Conservation (phyloP, 768 basidiomycete genomes). For the Suillus ampliporus region DNA sequence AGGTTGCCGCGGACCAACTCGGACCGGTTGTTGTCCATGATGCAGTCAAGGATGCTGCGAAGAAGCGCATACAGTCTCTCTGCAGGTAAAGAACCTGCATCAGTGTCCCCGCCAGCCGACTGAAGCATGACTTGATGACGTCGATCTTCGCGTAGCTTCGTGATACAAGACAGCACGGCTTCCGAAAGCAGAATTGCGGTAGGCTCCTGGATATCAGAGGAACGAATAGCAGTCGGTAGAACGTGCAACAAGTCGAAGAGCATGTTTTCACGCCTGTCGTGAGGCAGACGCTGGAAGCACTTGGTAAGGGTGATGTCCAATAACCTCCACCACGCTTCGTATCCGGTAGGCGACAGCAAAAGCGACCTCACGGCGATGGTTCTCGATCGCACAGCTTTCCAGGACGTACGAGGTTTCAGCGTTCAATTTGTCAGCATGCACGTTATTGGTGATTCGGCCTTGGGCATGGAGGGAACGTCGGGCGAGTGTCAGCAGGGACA, state of each 20-base stretch:
- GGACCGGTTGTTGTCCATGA: conserved; percentile 75
- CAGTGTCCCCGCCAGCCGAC: conserved; percentile 64
- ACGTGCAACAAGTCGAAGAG: conserved; percentile 89
- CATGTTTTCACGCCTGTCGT: conserved; percentile 85
- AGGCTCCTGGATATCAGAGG: conserved; percentile 66
- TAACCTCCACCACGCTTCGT: conserved; percentile 84
- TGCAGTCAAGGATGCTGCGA: conserved; percentile 73
- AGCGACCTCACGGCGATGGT: conserved; percentile 82
- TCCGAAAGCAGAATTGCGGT: conserved; percentile 88
- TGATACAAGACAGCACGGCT: conserved; percentile 78
- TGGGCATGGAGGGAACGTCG: conserved; percentile 68
- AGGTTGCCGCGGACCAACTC: conserved; percentile 93
- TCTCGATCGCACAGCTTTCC: conserved; percentile 85
- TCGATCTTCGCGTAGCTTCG: conserved; percentile 86
- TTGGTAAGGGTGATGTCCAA: conserved; percentile 87
- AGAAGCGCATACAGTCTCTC: conserved; percentile 81
- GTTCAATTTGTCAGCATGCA: conserved; percentile 69
- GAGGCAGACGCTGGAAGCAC: conserved; percentile 82
- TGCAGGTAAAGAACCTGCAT: conserved; percentile 73
- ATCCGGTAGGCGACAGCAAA: conserved; percentile 71
- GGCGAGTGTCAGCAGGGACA: conserved; percentile 69
- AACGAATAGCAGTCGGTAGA: conserved; percentile 71
- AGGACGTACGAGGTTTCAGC: conserved; percentile 78
- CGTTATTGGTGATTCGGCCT: conserved; percentile 64
- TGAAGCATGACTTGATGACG: conserved; percentile 72